These are phyloP conservation scores for Colletotrichum somersetense DNA, from an alignment of 2,329 filamentous ascomycete genomes.

Conservation along the genomic window DNA sequence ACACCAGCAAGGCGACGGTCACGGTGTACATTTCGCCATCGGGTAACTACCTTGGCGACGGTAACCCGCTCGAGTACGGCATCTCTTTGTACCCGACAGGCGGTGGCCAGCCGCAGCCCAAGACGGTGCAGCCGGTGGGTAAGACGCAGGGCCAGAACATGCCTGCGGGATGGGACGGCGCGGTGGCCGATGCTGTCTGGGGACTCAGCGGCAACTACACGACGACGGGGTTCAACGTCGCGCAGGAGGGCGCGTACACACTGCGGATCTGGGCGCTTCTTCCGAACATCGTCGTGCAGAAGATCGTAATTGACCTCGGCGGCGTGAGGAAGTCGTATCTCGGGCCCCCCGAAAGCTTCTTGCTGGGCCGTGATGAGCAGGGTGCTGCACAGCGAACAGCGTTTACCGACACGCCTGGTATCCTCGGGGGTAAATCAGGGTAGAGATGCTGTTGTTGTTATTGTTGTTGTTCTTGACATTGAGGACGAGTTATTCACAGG, in stretches of 20 bases:
- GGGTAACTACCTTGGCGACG: constrained; percentile 65
- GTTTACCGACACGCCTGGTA: constrained; percentile 48
- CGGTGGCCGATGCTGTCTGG: constrained; percentile 62
- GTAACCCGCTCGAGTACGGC: constrained; percentile 63
- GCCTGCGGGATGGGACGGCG: constrained; percentile 57
- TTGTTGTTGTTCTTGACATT: background rate
- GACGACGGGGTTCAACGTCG: constrained; percentile 58
- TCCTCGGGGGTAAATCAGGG: constrained; percentile 26
- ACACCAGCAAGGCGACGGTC: constrained; percentile 57
- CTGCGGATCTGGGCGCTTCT: constrained; percentile 65
- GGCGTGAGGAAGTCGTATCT: constrained; percentile 67
- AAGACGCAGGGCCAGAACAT: constrained; percentile 55
- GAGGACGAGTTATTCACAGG: background rate
- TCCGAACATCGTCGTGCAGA: constrained; percentile 67
- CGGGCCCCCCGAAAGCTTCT: constrained; percentile 68
- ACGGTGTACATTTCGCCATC: constrained; percentile 65
- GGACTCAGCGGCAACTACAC: constrained; percentile 59
- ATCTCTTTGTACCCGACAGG: constrained; percentile 59
- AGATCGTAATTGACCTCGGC: constrained; percentile 67
- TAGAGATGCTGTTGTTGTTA: background rate
- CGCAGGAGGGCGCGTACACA: constrained; percentile 59
- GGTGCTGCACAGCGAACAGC: constrained; percentile 55
- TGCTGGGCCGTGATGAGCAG: constrained; percentile 55
- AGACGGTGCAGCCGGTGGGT: constrained; percentile 57
- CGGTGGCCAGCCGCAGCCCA: constrained; percentile 48